Evolutionary conservation across 306 rosid genomes (phyloP).

Genomic region (Corylus avellana): DNA sequence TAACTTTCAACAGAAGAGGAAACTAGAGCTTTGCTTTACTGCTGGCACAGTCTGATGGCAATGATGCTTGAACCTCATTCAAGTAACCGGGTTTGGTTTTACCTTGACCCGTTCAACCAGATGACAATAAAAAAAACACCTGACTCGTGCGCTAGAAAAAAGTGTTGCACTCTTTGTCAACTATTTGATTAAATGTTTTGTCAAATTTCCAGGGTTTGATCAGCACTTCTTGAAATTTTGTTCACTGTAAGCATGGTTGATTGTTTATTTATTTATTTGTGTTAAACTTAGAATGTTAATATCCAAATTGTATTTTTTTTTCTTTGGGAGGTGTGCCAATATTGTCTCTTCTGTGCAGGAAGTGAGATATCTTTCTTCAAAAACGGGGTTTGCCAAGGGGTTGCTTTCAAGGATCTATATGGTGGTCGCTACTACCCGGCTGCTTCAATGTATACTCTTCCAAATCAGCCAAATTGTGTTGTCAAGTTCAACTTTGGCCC

Average conservation of each 20-base stretch:
- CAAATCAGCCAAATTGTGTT: constrained; percentile 83
- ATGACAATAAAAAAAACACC: background rate
- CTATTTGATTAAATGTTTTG: background rate
- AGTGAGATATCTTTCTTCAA: constrained; percentile 89
- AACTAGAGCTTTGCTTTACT: background rate
- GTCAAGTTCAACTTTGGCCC: constrained; percentile 98
- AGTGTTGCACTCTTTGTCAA: background rate
- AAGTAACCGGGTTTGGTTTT: background rate
- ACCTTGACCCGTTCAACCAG: background rate
- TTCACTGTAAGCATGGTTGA: background rate
- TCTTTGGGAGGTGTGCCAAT: constrained; percentile 19
- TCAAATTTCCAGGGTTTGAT: background rate
- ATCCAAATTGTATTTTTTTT: background rate
- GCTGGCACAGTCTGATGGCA: background rate
- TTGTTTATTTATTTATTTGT: background rate
- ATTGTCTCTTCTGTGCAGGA: constrained; percentile 53
- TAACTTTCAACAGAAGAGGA: background rate
- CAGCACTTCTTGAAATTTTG: background rate
- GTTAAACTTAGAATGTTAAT: background rate
- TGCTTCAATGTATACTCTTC: constrained; percentile 93
- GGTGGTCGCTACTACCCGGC: constrained; percentile 96
- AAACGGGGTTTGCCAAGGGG: constrained; percentile 90
- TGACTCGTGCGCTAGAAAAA: background rate
- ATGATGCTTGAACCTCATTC: background rate
- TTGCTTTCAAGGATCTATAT: constrained; percentile 80